phyloP scores from a whole-genome alignment of 257 asterid genomes.

The Craterostigma plantagineum region DNA sequence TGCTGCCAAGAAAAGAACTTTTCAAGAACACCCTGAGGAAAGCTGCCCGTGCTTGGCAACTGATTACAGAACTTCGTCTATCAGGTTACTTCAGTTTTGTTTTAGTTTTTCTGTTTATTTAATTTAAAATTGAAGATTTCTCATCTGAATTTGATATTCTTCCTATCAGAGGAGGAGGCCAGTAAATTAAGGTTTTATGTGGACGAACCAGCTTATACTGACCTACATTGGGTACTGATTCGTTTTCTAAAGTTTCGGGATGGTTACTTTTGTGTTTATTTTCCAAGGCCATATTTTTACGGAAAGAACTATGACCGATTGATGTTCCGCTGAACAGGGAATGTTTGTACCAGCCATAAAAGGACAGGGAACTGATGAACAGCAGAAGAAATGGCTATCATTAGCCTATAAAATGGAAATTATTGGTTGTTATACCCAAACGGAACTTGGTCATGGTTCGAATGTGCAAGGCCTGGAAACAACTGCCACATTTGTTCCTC shows the following conservation, averaged over 20 bases:
- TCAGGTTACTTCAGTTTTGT: constrained; percentile 41
- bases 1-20: constrained; percentile 76
- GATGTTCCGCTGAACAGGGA: constrained; percentile 36
- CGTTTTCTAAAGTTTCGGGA: constrained; percentile 2
- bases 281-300: not conserved
- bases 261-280: not conserved
- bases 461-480: constrained; percentile 98
- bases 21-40: constrained; percentile 85
- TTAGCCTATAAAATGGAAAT: constrained; percentile 93
- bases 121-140: not conserved
- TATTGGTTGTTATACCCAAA: constrained; percentile 98
- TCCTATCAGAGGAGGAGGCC: constrained; percentile 78
- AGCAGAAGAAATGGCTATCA: constrained; percentile 76
- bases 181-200: constrained; percentile 46
- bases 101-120: not conserved
- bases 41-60: constrained; percentile 76
- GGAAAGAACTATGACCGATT: not conserved
- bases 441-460: constrained; percentile 99
- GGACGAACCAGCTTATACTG: constrained; percentile 91
- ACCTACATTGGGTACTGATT: constrained; percentile 86
- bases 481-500: constrained; percentile 86
- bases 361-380: constrained; percentile 93
- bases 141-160: constrained; percentile 1
- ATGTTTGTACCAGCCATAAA: constrained; percentile 90
- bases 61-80: constrained; percentile 51